phyloP scores from a whole-genome alignment of 2,329 filamentous ascomycete species.

The Cladophialophora immunda region DNA sequence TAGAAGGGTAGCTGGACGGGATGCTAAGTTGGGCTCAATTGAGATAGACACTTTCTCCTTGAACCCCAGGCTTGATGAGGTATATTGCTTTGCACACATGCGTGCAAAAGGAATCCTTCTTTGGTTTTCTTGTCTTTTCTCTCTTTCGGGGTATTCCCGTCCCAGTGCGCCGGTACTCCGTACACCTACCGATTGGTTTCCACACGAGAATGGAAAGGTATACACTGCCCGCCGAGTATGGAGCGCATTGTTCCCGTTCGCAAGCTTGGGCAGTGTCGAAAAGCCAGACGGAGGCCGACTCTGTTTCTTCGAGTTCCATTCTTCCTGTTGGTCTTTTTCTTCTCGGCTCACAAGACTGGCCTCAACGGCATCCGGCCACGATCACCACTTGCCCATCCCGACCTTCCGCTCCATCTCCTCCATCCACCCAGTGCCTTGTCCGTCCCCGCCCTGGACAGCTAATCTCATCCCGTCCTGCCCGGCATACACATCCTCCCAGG shows the following conservation, averaged over 20 bases:
- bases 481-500: conserved; percentile 84
- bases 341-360: background rate
- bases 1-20: too few relatives aligned
- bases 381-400: conserved; percentile 42
- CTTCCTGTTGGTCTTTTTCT: background rate
- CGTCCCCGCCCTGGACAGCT: conserved; percentile 32
- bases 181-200: too few relatives aligned
- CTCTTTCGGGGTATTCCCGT: too few relatives aligned
- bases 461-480: conserved; percentile 40
- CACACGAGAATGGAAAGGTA: too few relatives aligned
- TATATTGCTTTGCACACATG: too few relatives aligned
- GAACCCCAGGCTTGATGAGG: too few relatives aligned
- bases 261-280: background rate
- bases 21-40: too few relatives aligned
- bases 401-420: conserved; percentile 42
- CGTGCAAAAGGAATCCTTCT: too few relatives aligned
- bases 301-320: background rate
- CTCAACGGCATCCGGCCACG: too few relatives aligned
- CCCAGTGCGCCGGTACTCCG: too few relatives aligned
- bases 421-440: conserved; percentile 37
- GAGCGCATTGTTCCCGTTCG: background rate
- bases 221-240: background rate
- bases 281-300: background rate
- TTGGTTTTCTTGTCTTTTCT: too few relatives aligned
- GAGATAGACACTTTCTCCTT: too few relatives aligned